Base-by-base conservation (phyloP, 2,329 filamentous ascomycete species). In the Fusarium kyushuense region DNA sequence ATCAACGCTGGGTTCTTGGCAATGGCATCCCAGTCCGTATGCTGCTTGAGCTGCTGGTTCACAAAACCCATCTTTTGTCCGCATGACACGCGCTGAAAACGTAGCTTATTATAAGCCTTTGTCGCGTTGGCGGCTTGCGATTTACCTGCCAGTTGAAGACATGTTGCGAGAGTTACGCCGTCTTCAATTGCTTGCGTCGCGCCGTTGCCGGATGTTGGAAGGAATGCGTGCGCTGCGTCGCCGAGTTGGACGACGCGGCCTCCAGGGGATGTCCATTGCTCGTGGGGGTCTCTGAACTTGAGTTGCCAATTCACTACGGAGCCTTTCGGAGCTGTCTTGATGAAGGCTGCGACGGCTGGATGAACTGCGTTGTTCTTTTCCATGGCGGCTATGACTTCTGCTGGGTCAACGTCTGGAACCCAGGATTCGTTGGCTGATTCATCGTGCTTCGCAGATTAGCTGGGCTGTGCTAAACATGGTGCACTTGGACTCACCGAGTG, bases 261-360 rank as follows among this genome's bases (percentile, higher is more conserved):
- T 2, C 65, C 65, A 1, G 65, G 65, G 0, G 65, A 68, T 17
- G 65, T 67, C 65, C 65, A 67, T 32, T 67, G 65, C 4, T 67
- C 65, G 30, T 67, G 65, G 3, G 65, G 65, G 4, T 67, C 65
- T 35, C 65, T 49, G 36, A 67, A 67, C 11, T 67, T 67, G 32
- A 67, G 65, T 6, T 67, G 65, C 65, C 65, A 67, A 33, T 67
- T 67, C 3, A 68, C 65, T 0, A 67, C 65, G 3, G 65, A 67
- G 6, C 59, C 65, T 36, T 68, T 68, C 5, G 65, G 65, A 2
- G 65, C 65, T 2, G 65, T 67, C 13, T 55, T 53, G 29, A 68
- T 61, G 6, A 67, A 35, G 3, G 65, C 65, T 5, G 65, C 65
- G 7, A 67, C 52, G 0, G 65, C 64, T 1, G 65, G 65, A 3